Evolutionary conservation across 345 rosid genomes (phyloP).

Genomic region (Erucastrum elatum): DNA sequence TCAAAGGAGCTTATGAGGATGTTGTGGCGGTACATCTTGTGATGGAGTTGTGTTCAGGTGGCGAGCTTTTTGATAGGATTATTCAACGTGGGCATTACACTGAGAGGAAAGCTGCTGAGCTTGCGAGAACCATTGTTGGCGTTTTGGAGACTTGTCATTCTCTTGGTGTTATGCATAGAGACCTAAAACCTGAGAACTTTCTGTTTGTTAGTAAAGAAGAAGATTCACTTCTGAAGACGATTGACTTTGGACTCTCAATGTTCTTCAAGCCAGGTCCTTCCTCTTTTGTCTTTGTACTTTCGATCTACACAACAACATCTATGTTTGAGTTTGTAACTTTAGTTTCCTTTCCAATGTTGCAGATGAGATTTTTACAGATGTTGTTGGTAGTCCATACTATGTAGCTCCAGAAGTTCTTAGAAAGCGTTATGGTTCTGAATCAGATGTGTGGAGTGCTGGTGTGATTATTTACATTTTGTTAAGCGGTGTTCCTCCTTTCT

Average conservation of each 20-base stretch:
- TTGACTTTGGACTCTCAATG: conserved; percentile 5
- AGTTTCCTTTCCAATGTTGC: not conserved
- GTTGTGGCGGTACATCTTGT: not conserved
- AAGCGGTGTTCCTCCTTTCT: not conserved
- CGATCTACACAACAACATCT: not conserved
- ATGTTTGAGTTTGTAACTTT: not conserved
- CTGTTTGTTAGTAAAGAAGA: not conserved
- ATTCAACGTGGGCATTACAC: not conserved
- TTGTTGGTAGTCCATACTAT: conserved; percentile 9
- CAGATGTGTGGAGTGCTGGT: conserved; percentile 19
- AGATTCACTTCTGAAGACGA: not conserved
- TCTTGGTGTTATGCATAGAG: not conserved
- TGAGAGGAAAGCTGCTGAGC: conserved; percentile 3
- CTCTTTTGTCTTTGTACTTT: not conserved
- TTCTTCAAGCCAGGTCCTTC: not conserved
- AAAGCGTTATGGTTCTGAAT: not conserved
- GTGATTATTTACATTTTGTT: not conserved
- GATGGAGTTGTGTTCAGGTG: not conserved
- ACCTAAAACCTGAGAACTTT: not conserved
- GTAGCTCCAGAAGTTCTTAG: conserved; percentile 9
- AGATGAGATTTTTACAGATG: conserved; percentile 1
- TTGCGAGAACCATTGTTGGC: not conserved
- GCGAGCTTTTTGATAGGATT: not conserved
- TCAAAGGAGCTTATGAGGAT: not conserved
- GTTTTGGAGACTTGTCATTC: not conserved